Conservation (phyloP, 148 eudicot genomes). For the Agrostemma githago region DNA sequence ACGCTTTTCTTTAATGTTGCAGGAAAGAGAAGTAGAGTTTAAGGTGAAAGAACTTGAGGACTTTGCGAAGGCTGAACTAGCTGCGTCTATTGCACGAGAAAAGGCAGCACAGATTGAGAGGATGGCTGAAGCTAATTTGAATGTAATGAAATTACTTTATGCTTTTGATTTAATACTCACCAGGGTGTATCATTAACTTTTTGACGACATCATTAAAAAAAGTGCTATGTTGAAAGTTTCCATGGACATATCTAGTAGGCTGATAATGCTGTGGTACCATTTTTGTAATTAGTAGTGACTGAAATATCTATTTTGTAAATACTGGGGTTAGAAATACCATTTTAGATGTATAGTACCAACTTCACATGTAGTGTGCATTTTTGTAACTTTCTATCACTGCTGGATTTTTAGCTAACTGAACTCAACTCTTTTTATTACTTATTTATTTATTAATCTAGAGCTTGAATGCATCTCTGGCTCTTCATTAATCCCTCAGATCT, state of each 20-base stretch:
- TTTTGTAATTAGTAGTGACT: background rate
- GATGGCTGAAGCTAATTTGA: slow-evolving; percentile 86
- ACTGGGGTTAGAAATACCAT: background rate
- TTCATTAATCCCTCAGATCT: background rate
- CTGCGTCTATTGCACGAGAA: slow-evolving; percentile 82
- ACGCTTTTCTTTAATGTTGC: slow-evolving; percentile 26
- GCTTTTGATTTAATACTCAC: background rate
- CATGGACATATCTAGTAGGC: background rate
- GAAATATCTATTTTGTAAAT: background rate
- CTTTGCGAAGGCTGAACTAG: slow-evolving; percentile 76
- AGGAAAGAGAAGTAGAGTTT: slow-evolving; percentile 67
- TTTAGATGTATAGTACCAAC: background rate
- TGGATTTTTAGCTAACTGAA: background rate
- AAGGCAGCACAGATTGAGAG: slow-evolving; percentile 88
- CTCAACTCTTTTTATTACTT: background rate
- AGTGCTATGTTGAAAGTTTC: background rate
- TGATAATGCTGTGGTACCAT: background rate
- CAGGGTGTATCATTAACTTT: background rate
- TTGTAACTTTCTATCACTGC: background rate
- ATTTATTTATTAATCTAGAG: background rate
- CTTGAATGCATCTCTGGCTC: background rate
- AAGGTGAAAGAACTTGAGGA: slow-evolving; percentile 61
- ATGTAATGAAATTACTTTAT: slow-evolving; percentile 49
- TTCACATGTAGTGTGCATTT: background rate
- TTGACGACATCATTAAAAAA: background rate